Evolutionary conservation across 352 stramenopile genomes (phyloP).

Genomic region (Pythium vanterpoolii): DNA sequence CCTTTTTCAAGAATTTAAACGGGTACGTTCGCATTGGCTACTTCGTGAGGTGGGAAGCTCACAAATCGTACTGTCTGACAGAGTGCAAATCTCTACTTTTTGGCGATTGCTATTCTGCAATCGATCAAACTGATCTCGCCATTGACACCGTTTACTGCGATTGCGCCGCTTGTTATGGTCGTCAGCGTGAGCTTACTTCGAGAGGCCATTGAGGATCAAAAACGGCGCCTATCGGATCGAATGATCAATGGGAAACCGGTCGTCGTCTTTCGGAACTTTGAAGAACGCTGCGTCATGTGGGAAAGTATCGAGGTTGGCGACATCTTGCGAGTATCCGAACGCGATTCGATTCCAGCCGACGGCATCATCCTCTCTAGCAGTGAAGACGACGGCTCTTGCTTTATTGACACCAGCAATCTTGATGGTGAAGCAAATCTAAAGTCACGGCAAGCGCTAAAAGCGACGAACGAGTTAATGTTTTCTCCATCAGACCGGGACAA

Average conservation of each 20-base stretch:
- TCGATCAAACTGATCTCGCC: slow-evolving; percentile 80
- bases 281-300: slow-evolving; percentile 57
- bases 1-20: slow-evolving; percentile 82
- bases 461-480: slow-evolving; percentile 37
- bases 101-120: slow-evolving; percentile 91
- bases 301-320: slow-evolving; percentile 83
- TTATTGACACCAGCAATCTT: slow-evolving; percentile 82
- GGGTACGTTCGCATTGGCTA: slow-evolving; percentile 36
- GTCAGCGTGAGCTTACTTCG: slow-evolving; percentile 73
- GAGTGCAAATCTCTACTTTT: slow-evolving; percentile 94
- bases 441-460: slow-evolving; percentile 42
- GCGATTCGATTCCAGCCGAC: slow-evolving; percentile 89
- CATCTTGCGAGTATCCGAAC: slow-evolving; percentile 81
- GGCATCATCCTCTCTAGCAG: slow-evolving; percentile 86
- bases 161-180: slow-evolving; percentile 80
- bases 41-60: slow-evolving; percentile 32
- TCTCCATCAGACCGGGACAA: slow-evolving; percentile 31
- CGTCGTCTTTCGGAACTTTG: slow-evolving; percentile 55
- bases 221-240: slow-evolving; percentile 49
- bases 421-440: slow-evolving; percentile 83
- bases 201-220: slow-evolving; percentile 77
- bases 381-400: slow-evolving; percentile 78
- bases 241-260: slow-evolving; percentile 63
- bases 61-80: slow-evolving; percentile 41
- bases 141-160: slow-evolving; percentile 65